Evolutionary conservation across 768 basidiomycete genomes (phyloP).

Genomic region (Solioccasus polychromus): DNA sequence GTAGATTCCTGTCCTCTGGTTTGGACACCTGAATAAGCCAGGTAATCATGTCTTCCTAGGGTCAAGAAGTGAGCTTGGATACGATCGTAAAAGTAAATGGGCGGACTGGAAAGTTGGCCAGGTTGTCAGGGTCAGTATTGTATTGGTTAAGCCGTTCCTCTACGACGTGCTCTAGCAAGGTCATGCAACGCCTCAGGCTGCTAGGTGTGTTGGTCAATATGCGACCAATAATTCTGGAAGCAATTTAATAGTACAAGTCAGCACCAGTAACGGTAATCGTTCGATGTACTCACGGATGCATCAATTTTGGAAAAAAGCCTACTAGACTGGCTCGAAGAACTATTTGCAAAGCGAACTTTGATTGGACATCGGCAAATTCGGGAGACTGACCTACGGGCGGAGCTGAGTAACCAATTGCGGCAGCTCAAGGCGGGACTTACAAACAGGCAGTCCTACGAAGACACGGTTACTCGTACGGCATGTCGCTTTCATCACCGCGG

Average conservation of each 20-base stretch:
- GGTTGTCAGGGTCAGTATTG: constrained; percentile 22
- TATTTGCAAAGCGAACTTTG: constrained; percentile 35
- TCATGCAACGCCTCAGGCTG: constrained; percentile 29
- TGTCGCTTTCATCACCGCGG: constrained; percentile 30
- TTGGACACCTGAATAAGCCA: constrained; percentile 39
- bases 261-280: constrained; percentile 2
- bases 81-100: neutral
- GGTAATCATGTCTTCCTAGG: constrained; percentile 38
- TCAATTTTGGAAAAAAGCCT: constrained; percentile 32
- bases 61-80: constrained; percentile 4
- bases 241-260: constrained; percentile 14
- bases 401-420: constrained; percentile 7
- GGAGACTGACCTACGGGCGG: constrained; percentile 32
- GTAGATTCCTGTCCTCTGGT: constrained; percentile 27
- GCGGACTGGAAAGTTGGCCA: constrained; percentile 33
- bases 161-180: constrained; percentile 30
- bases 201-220: constrained; percentile 32
- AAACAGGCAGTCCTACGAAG: constrained; percentile 38
- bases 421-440: constrained; percentile 23
- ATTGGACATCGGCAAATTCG: constrained; percentile 34
- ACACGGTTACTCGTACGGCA: constrained; percentile 40
- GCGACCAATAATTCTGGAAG: constrained; percentile 30
- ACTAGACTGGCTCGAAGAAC: constrained; percentile 31
- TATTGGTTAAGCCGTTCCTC: constrained; percentile 31
- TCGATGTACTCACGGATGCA: constrained; percentile 32